Base-by-base conservation (phyloP, 768 basidiomycete species). In the Boletus sp. region DNA sequence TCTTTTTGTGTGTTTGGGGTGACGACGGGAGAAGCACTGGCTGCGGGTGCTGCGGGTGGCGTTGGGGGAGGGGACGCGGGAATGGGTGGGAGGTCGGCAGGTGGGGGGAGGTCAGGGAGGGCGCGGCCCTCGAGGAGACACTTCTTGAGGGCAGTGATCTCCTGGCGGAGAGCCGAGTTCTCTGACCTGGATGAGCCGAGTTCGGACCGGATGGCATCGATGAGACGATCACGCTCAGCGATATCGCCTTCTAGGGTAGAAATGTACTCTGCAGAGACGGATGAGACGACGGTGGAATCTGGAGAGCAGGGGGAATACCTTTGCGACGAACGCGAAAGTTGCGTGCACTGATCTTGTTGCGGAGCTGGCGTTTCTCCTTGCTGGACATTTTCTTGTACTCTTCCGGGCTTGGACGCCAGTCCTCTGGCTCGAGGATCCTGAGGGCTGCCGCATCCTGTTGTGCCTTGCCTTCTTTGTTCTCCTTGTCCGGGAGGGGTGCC, bases 311-410 rank as follows among this genome's bases (percentile, higher is more conserved):
- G 2, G 5, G 68, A 73, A 47, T 30, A 90, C 92, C 95, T 78
- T 98, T 98, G 71, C 94, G 80, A 37, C 96, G 77, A 30, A 94
- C 91, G n/a, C 96, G 81, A 75, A 98, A 98, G 70, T 96, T 97
- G 52, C 95, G 77, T 0, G 96, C 96, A 62, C 87, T 89, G 64
- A 98, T 94, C 85, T 99, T 99, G 77, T 99, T 99, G 50, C 96
- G 73, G 42, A 98, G 77, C 72, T 98, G 96, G 9, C 97, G 77
- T 74, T 98, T 98, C 78, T 98, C 95, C 76, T 96, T 98, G 66
- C 86, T 89, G 6, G 85, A 85, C 83, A 99, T 90, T 73, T 93
- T 98, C 69, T 91, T 87, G 77, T 98, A 97, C 59, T 94, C 94
- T 62, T 97, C 96, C 1, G 94, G 89, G 4, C 85, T 82, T 8